Base-by-base conservation (phyloP, 2,329 filamentous ascomycete species). In the Metarhizium brunneum region DNA sequence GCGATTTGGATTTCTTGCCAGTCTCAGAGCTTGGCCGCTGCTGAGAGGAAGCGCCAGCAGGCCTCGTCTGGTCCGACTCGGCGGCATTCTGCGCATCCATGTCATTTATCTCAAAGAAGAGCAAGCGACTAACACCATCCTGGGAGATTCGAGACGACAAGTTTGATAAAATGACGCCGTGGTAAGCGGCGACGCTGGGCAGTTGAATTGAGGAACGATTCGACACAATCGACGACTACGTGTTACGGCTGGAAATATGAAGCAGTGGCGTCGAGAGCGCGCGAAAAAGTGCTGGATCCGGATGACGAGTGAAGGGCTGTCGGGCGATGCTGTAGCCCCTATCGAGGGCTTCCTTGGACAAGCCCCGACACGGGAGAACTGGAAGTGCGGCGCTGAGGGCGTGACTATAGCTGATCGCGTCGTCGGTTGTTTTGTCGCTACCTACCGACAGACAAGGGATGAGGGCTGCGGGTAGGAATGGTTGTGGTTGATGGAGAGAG, bases 1-100 rank as follows among this genome's bases (percentile, higher is more conserved):
- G 52, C 25, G 60, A 54, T 50, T 58, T 56, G 47, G 57, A 30
- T 50, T 58, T 57, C 35, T 64, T 62, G 54, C 66, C 65, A 45
- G 60, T 58, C 30, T 58, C 59, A 53, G 59, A 59, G 54, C 54
- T 38, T 32, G 54, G 69, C 63, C 71, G 71, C 68, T 72, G 72
- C 69, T 74, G 73, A 65, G 76, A 72, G 66, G 77, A 77, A 77
- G 78, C 76, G 70, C 71, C 68, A 71, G 74, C 69, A 69, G 76
- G 78, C 79, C 79, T 82, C 76, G 77, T 77, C 72, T 76, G 78
- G 72, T 79, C 77, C 75, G 78, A 76, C 76, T 81, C 80, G 74
- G 76, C 75, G 78, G 79, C 81, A 83, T 83, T 83, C 75, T 83
- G 81, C 80, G 79, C 80, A 82, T 84, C 81, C 81, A 84, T 84